A percentile compares a stretch with the other conserved stretches of the same genome.
Conservation (phyloP, 164 flowering plant species). For the Vitis rupestris region DNA sequence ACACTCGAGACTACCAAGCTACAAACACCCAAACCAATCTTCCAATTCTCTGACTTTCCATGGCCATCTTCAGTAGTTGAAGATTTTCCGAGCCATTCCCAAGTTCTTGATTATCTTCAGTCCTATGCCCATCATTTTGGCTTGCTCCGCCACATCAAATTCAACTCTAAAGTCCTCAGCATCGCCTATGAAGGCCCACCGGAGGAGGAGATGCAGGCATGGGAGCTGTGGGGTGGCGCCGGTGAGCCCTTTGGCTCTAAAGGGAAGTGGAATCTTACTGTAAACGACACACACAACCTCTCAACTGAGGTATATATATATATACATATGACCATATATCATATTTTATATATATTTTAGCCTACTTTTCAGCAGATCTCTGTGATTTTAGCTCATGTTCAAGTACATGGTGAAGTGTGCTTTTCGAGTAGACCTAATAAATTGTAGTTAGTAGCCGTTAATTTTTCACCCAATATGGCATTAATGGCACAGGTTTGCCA, state of each 20-base stretch:
- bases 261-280: constrained; percentile 7
- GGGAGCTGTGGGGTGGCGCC: constrained; percentile 42
- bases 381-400: no score
- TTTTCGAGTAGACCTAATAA: no score
- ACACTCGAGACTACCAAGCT: no score
- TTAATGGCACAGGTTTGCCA: constrained; percentile 26
- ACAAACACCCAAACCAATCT: constrained; percentile 26
- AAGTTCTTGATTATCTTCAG: constrained; percentile 39
- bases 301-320: not conserved
- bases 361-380: no score
- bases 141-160: constrained; percentile 28
- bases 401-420: no score
- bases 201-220: constrained; percentile 12
- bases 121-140: constrained; percentile 42
- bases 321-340: no score
- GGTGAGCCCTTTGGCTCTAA: constrained; percentile 30
- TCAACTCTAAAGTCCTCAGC: constrained; percentile 33
- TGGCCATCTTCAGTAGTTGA: constrained; percentile 42
- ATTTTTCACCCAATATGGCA: no score
- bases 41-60: constrained; percentile 50
- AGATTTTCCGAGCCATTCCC: constrained; percentile 24
- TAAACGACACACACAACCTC: constrained; percentile 16
- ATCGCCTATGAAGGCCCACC: constrained; percentile 32
- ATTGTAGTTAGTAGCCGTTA: no score
- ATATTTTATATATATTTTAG: no score